Evolutionary conservation across 768 basidiomycete species (phyloP).

Genomic region (Termitomyces sp.): DNA sequence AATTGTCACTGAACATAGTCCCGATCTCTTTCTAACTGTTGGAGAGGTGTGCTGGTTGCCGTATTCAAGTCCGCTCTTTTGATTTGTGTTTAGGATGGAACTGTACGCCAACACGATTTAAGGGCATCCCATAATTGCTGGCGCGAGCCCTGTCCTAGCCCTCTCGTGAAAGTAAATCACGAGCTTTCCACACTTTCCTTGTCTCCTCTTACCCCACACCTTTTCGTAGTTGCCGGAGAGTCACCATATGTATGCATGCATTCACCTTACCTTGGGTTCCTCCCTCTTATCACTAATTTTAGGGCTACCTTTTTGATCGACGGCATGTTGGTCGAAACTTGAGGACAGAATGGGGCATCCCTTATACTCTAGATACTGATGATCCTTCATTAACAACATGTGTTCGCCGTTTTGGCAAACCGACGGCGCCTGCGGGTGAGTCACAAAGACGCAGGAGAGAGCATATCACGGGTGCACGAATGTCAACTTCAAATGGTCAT

Average conservation of each 20-base stretch:
- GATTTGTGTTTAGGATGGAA: constrained; percentile 56
- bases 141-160: constrained; percentile 55
- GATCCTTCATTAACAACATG: constrained; percentile 60
- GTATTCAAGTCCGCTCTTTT: neutral
- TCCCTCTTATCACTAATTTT: constrained; percentile 6
- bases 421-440: constrained; percentile 16
- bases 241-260: constrained; percentile 64
- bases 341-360: constrained; percentile 66
- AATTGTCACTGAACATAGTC: constrained; percentile 74
- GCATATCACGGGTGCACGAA: constrained; percentile 75
- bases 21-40: constrained; percentile 73
- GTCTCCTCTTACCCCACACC: constrained; percentile 76
- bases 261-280: neutral
- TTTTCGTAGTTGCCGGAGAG: constrained; percentile 82
- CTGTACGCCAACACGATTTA: constrained; percentile 85
- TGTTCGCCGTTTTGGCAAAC: constrained; percentile 73
- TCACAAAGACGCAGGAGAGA: constrained; percentile 33
- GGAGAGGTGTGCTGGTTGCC: constrained; percentile 51
- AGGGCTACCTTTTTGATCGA: constrained; percentile 84
- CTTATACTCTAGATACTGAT: constrained; percentile 27
- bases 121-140: constrained; percentile 65
- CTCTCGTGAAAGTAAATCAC: constrained; percentile 60
- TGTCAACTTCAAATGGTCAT: constrained; percentile 67
- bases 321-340: constrained; percentile 62
- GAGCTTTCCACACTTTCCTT: constrained; percentile 70